Evolutionary conservation across 495 filamentous ascomycete species (phyloP).

Genomic region (Penicillium flavigenum): DNA sequence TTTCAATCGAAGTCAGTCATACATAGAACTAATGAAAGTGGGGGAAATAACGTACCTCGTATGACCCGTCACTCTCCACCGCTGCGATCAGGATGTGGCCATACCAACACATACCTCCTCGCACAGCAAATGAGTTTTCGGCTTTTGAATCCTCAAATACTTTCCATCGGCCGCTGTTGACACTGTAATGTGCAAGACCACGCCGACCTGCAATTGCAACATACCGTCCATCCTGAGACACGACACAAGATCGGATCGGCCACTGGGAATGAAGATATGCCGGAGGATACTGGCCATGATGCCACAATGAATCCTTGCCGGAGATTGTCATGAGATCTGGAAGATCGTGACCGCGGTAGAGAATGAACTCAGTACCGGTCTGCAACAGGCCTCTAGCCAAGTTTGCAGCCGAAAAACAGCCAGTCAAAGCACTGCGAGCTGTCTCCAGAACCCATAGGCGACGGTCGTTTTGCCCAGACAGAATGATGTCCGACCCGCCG

Average conservation of each 20-base stretch:
- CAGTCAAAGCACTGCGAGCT: constrained; percentile 84
- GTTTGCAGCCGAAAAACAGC: constrained; percentile 88
- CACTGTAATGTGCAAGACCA: constrained; percentile 93
- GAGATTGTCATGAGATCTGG: constrained; percentile 88
- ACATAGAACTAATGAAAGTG: background rate
- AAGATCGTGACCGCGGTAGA: constrained; percentile 90
- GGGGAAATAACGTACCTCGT: constrained; percentile 56
- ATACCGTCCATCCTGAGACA: constrained; percentile 91
- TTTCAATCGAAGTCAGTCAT: constrained; percentile 28
- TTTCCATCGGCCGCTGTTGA: constrained; percentile 93
- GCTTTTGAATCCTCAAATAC: constrained; percentile 77
- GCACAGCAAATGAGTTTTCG: constrained; percentile 86
- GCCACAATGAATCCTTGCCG: constrained; percentile 90
- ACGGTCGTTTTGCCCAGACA: constrained; percentile 66
- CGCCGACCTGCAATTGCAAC: constrained; percentile 90
- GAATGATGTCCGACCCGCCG: constrained; percentile 79
- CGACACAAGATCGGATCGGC: constrained; percentile 82
- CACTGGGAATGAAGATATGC: constrained; percentile 85
- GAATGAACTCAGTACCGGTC: constrained; percentile 77
- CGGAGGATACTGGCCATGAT: constrained; percentile 81
- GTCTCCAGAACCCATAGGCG: constrained; percentile 87
- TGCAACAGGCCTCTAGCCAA: constrained; percentile 85
- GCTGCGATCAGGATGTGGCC: constrained; percentile 93
- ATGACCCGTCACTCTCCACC: constrained; percentile 79
- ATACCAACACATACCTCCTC: constrained; percentile 98